These are phyloP conservation scores for Paraphoma chrysanthemicola DNA, from an alignment of 2,329 filamentous ascomycete genomes.

Conservation along the genomic window DNA sequence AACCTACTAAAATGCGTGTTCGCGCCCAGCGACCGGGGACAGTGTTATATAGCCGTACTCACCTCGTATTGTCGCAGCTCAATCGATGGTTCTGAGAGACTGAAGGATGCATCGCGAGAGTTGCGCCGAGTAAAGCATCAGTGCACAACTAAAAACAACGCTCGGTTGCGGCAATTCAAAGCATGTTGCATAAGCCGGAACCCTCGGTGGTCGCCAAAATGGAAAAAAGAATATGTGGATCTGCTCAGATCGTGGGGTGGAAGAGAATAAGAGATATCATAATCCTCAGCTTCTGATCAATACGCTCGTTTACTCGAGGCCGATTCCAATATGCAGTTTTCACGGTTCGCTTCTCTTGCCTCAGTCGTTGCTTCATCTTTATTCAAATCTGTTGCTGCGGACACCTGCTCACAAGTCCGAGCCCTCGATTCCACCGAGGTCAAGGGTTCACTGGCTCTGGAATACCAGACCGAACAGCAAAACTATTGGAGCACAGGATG, in stretches of 20 bases:
- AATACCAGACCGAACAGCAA: slow-evolving; percentile 24
- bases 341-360: slow-evolving; percentile 5
- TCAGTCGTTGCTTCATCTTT: slow-evolving; percentile 12
- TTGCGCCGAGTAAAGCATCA: neutral
- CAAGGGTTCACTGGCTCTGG: slow-evolving; percentile 10
- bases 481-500: slow-evolving; percentile 37
- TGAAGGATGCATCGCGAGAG: neutral
- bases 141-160: neutral
- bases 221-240: neutral
- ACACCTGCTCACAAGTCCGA: slow-evolving; percentile 25
- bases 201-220: neutral
- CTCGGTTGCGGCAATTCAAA: neutral
- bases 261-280: neutral
- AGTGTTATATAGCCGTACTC: neutral
- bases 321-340: slow-evolving; percentile 3
- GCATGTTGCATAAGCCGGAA: neutral
- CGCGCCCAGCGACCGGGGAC: neutral
- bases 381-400: slow-evolving; percentile 6
- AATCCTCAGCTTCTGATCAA: no score
- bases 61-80: neutral
- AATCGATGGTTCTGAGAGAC: neutral
- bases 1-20: neutral
- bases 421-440: slow-evolving; percentile 14
- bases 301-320: neutral
- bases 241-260: neutral